Evolutionary conservation across 371 early-diverging fungal species (phyloP), one percentile per base, ranked within the genome.

Genomic region (Haplosporangium sp.): DNA sequence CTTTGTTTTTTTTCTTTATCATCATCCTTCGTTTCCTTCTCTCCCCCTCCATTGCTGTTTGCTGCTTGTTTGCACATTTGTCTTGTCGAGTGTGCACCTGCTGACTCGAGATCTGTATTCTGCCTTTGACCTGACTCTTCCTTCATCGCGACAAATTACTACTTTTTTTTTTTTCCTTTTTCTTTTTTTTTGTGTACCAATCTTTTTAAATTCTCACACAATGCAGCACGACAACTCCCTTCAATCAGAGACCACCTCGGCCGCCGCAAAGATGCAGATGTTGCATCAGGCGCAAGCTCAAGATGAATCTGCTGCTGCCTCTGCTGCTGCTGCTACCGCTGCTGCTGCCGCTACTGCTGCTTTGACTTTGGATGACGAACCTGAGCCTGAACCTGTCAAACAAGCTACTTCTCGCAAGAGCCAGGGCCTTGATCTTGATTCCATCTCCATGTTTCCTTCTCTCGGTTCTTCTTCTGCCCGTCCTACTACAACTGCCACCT

Each of bases 401-500:
- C 67, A 65, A 39, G 42, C 75, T 19, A 55, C 76, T 39, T 69
- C 72, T 48, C 77, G 76, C 56, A 72, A 71, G 64, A 69, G 52
- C 59, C 77, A 81, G 65, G 78, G 82, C 38, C 72, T 91, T 4
- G 92, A 92, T 71, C 82, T 93, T 63, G 84, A 85, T 34, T 93
- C 93, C 47, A 89, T 89, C 73, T 85, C 89, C 39, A 89, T 91
- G 69, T 94, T 94, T 78, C 94, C 94, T 19, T 85, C 92, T 42
- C 87, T 94, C 50, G 91, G 93, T 58, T 82, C 88, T 15, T 84
- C 87, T 15, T 66, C 78, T 56, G 85, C 88, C 47, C 86, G 86
- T 48, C 69, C 87, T 27, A 84, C 87, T 40, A 57, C 83, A 20
- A 75, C 84, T 20, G 76, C 87, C 65, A 84, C 83, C 45, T 89